phyloP scores from a whole-genome alignment of 768 basidiomycete genomes.

The Russula vinacea region DNA sequence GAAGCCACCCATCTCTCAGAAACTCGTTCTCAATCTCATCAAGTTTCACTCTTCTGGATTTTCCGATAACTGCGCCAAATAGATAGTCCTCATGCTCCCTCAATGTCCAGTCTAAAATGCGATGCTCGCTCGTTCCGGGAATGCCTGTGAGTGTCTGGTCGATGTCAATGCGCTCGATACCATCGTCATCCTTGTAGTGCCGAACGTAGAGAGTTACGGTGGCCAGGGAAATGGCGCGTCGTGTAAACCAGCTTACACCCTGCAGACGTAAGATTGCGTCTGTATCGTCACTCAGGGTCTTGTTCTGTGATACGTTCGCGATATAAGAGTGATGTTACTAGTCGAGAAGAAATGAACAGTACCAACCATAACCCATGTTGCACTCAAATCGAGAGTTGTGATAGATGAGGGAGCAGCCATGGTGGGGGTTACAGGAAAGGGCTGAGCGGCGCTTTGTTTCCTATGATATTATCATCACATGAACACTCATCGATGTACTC shows the following conservation, averaged over 20 bases:
- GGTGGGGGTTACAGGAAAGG: slow-evolving; percentile 7
- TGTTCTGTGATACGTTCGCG: slow-evolving; percentile 49
- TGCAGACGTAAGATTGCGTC: slow-evolving; percentile 67
- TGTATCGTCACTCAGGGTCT: slow-evolving; percentile 55
- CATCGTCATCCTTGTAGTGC: slow-evolving; percentile 56
- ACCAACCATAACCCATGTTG: slow-evolving; percentile 60
- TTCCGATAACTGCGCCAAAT: slow-evolving; percentile 57
- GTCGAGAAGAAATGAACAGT: not conserved
- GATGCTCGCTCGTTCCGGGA: slow-evolving; percentile 52
- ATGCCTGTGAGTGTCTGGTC: slow-evolving; percentile 63
- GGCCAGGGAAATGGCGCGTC: slow-evolving; percentile 54
- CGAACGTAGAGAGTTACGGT: slow-evolving; percentile 60
- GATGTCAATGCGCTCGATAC: slow-evolving; percentile 62
- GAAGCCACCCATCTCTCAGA: slow-evolving; percentile 45
- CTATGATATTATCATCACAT: not conserved
- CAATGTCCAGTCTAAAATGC: slow-evolving; percentile 56
- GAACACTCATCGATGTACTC: not conserved
- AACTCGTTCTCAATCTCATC: slow-evolving; percentile 38
- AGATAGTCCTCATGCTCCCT: slow-evolving; percentile 54
- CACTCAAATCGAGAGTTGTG: slow-evolving; percentile 57
- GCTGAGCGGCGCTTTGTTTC: not conserved
- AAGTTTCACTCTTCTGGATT: slow-evolving; percentile 34
- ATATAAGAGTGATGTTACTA: not conserved
- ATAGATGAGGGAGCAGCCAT: slow-evolving; percentile 68
- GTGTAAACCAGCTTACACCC: slow-evolving; percentile 69